Evolutionary conservation across 495 filamentous ascomycete genomes (phyloP).

Genomic region (Aspergillus saccharolyticus): DNA sequence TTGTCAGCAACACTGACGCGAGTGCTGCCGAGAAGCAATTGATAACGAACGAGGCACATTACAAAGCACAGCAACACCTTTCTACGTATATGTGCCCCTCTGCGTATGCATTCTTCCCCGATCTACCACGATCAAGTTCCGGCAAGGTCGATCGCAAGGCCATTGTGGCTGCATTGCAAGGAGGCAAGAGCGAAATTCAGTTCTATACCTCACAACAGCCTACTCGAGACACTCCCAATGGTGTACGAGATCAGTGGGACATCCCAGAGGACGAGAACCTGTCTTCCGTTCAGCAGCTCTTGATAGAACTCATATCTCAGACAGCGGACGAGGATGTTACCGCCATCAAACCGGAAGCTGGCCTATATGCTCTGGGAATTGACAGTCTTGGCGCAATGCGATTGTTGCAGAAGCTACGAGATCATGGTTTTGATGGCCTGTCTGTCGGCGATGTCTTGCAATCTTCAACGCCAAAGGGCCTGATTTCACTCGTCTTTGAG

Average conservation of each 20-base stretch:
- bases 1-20: slow-evolving; percentile 11
- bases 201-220: slow-evolving; percentile 1
- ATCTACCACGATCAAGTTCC: slow-evolving; percentile 22
- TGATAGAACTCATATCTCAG: slow-evolving; percentile 37
- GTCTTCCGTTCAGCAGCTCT: slow-evolving; percentile 7
- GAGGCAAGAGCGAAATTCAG: neutral
- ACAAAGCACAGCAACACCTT: slow-evolving; percentile 32
- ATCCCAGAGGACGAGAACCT: neutral
- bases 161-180: slow-evolving; percentile 13
- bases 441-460: slow-evolving; percentile 27
- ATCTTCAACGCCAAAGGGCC: slow-evolving; percentile 24
- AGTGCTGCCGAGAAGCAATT: slow-evolving; percentile 19
- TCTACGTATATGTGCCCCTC: slow-evolving; percentile 20
- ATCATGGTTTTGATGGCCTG: slow-evolving; percentile 20
- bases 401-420: slow-evolving; percentile 36
- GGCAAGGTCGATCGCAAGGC: slow-evolving; percentile 25
- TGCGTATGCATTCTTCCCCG: slow-evolving; percentile 18
- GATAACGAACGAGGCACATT: slow-evolving; percentile 38
- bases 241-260: slow-evolving; percentile 5
- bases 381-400: slow-evolving; percentile 72
- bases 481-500: slow-evolving; percentile 22
- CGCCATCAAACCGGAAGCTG: slow-evolving; percentile 46
- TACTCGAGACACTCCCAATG: neutral
- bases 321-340: slow-evolving; percentile 37
- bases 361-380: slow-evolving; percentile 68